phyloP scores from a whole-genome alignment of 306 rosid species.

The Lagenaria siceraria region DNA sequence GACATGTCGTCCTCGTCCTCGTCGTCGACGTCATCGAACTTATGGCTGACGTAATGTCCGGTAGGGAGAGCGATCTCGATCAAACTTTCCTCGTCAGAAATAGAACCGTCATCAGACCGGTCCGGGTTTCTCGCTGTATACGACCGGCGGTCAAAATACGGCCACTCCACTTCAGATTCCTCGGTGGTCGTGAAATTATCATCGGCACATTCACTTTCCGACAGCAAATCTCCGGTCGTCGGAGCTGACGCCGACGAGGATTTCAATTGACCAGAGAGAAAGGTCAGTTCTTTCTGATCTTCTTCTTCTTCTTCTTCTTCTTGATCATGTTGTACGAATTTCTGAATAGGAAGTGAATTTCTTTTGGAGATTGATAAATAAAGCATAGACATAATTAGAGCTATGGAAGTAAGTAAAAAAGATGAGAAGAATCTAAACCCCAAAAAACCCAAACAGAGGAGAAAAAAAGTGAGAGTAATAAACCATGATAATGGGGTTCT shows the following conservation, averaged over 20 bases:
- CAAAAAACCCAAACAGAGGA: slow-evolving; percentile 29
- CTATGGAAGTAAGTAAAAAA: slow-evolving; percentile 28
- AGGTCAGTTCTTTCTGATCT: not conserved
- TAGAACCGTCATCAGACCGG: slow-evolving; percentile 70
- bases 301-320: slow-evolving; percentile 7
- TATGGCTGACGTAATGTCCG: slow-evolving; percentile 38
- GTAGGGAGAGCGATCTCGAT: slow-evolving; percentile 76
- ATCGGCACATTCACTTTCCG: slow-evolving; percentile 35
- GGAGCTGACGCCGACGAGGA: not conserved
- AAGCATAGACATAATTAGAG: slow-evolving; percentile 29
- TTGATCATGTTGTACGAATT: slow-evolving; percentile 5
- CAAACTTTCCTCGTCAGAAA: slow-evolving; percentile 92
- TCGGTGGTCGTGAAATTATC: slow-evolving; percentile 32
- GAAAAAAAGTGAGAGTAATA: slow-evolving; percentile 23
- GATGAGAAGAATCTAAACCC: slow-evolving; percentile 34
- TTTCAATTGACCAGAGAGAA: not conserved
- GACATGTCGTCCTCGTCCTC: not conserved
- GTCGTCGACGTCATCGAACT: slow-evolving; percentile 5
- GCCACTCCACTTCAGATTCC: slow-evolving; percentile 43
- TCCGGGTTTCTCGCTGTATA: slow-evolving; percentile 15
- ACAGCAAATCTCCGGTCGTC: not conserved
- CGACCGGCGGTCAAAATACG: slow-evolving; percentile 8
- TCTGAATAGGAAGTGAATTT: slow-evolving; percentile 9
- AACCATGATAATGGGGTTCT: slow-evolving; percentile 48
- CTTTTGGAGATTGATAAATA: slow-evolving; percentile 26